Conservation (phyloP, 805 yeast species). For the Yamadazyma nakazawae region DNA sequence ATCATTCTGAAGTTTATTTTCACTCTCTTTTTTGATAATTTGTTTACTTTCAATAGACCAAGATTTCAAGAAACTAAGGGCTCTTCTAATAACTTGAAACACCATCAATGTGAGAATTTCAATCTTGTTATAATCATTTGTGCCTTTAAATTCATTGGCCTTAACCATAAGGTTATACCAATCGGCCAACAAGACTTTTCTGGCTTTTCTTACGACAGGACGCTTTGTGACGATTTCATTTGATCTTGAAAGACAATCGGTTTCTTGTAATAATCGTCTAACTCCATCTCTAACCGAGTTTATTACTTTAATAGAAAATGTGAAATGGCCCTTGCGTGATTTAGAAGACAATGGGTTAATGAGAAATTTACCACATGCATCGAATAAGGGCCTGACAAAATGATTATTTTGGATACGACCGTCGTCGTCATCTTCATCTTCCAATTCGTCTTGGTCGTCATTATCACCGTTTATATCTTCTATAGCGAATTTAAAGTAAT, state of each 20-base stretch:
- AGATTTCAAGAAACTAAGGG: conserved; percentile 60
- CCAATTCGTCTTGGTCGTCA: conserved; percentile 27
- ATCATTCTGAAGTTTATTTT: conserved; percentile 30
- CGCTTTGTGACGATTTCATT: conserved; percentile 63
- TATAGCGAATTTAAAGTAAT: conserved; percentile 58
- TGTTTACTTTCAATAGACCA: conserved; percentile 66
- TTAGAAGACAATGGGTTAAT: conserved; percentile 57
- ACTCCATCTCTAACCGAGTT: conserved; percentile 76
- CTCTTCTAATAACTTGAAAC: conserved; percentile 63
- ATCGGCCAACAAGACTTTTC: conserved; percentile 70
- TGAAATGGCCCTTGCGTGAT: conserved; percentile 36
- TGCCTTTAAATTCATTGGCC: conserved; percentile 70
- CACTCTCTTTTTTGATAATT: conserved; percentile 37
- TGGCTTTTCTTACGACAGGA: conserved; percentile 56
- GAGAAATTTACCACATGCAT: conserved; percentile 63
- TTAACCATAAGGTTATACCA: conserved; percentile 78
- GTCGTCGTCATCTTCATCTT: conserved; percentile 26
- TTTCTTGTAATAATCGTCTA: conserved; percentile 55
- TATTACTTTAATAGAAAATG: conserved; percentile 55
- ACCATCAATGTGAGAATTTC: conserved; percentile 61
- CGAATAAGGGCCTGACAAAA: conserved; percentile 55
- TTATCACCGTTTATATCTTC: conserved; percentile 17
- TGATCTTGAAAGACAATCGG: conserved; percentile 73
- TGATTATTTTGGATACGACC: conserved; percentile 33
- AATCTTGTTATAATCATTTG: conserved; percentile 54